Percentiles rank a stretch among this genome's conserved stretches.
These are phyloP conservation scores for Marchantia paleacea DNA, from an alignment of 225 moss, liverwort and hornwort species.

Conservation along the genomic window DNA sequence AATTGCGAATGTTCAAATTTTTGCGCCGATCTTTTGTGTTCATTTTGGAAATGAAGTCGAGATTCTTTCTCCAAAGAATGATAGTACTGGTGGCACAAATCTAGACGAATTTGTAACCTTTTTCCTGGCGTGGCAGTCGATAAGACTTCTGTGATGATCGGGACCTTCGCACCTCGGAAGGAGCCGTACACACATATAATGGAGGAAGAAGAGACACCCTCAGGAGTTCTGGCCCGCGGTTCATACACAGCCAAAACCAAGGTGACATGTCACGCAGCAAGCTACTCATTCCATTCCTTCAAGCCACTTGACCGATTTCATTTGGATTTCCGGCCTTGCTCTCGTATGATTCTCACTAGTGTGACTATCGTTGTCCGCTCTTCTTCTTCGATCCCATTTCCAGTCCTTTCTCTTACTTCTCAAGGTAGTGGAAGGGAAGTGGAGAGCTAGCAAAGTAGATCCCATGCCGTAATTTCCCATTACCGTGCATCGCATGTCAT, in stretches of 20 bases:
- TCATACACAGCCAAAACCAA: slow-evolving; percentile 86
- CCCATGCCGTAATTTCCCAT: too few species aligned
- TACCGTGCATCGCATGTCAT: too few species aligned
- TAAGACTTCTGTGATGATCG: slow-evolving; percentile 84
- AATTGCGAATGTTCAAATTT: not conserved
- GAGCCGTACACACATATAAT: slow-evolving; percentile 77
- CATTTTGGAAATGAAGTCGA: not conserved
- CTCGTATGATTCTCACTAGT: too few species aligned
- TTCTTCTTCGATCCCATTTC: too few species aligned
- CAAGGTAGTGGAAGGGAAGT: too few species aligned
- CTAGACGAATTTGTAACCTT: not conserved
- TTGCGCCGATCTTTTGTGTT: not conserved
- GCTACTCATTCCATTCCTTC: too few species aligned
- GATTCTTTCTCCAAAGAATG: not conserved
- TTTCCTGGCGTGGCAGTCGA: slow-evolving; percentile 51
- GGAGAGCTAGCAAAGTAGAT: too few species aligned
- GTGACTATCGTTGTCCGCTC: too few species aligned
- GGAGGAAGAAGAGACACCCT: slow-evolving; percentile 90
- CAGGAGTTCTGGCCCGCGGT: slow-evolving; percentile 81
- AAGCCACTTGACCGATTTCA: too few species aligned
- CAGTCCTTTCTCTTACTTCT: too few species aligned
- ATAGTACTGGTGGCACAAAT: too few species aligned
- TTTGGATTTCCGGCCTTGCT: too few species aligned
- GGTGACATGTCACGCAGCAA: slow-evolving; percentile 16
- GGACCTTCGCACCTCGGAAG: slow-evolving; percentile 78